A percentile compares a stretch with the other conserved stretches of the same genome.
These are phyloP conservation scores for Actinomortierella ambigua DNA, from an alignment of 371 early-diverging fungal genomes.

Conservation along the genomic window DNA sequence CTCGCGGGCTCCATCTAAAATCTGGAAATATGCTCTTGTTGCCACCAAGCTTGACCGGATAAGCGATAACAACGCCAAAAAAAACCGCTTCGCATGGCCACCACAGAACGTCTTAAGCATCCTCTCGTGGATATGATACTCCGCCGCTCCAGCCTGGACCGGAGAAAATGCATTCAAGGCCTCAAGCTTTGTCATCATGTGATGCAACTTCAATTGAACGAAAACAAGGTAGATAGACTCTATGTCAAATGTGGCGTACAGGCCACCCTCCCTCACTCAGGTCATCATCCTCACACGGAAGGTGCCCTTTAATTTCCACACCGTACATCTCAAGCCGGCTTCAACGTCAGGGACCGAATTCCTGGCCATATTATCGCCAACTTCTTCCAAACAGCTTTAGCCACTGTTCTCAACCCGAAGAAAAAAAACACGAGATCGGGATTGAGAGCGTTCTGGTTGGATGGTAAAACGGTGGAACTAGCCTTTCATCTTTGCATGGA, in stretches of 20 bases:
- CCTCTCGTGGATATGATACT: constrained; percentile 11
- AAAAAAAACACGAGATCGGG: constrained; percentile 22
- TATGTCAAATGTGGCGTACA: too few relatives aligned
- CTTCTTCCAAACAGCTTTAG: too few relatives aligned
- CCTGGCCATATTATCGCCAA: too few relatives aligned
- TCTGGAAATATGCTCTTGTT: constrained; percentile 11
- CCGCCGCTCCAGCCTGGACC: constrained; percentile 12
- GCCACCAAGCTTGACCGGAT: constrained; percentile 17
- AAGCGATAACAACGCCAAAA: constrained; percentile 18
- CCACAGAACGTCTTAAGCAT: constrained; percentile 20
- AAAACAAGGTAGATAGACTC: constrained; percentile 13
- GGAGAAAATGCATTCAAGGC: constrained; percentile 4
- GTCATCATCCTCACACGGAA: too few relatives aligned
- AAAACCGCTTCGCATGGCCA: constrained; percentile 11
- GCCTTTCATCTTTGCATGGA: constrained; percentile 8
- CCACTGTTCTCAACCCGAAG: constrained; percentile 11
- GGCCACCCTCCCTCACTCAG: too few relatives aligned
- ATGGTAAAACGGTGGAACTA: constrained; percentile 17
- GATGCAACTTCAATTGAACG: constrained; percentile 17
- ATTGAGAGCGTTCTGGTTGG: constrained; percentile 9
- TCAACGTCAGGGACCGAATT: too few relatives aligned
- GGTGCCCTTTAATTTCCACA: too few relatives aligned
- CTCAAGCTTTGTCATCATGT: neutral
- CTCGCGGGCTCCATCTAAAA: constrained; percentile 10
- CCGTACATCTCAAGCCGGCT: too few relatives aligned